Percentiles rank a stretch among this genome's conserved stretches.
Conservation (phyloP, 306 rosid genomes). For the Sophora flavescens region DNA sequence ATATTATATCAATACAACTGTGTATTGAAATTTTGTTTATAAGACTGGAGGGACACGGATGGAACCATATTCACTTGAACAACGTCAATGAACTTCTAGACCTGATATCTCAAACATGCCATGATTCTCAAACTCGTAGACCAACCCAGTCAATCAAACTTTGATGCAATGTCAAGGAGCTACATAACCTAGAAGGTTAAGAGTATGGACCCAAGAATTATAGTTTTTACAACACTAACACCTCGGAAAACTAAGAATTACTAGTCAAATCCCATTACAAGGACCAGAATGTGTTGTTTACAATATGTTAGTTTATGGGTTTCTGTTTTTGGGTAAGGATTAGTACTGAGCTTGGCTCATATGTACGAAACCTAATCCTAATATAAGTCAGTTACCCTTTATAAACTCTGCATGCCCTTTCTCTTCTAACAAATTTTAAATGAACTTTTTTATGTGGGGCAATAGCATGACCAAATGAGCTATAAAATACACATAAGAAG, state of each 20-base stretch:
- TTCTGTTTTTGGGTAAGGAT: background rate
- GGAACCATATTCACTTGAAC: constrained; percentile 3
- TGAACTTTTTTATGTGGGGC: background rate
- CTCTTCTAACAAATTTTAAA: constrained; percentile 21
- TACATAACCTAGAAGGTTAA: background rate
- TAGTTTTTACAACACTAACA: background rate
- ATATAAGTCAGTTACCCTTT: background rate
- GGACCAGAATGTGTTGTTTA: background rate
- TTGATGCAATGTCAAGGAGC: constrained; percentile 2
- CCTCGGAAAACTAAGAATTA: background rate
- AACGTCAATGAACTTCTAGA: background rate
- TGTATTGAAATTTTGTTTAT: background rate
- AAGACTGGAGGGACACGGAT: background rate
- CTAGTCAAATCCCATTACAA: background rate
- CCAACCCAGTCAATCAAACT: background rate
- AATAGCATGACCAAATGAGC: background rate
- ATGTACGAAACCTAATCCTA: background rate
- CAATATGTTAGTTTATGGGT: background rate
- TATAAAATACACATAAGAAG: constrained; percentile 22
- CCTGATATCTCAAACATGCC: background rate
- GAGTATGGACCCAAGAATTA: background rate
- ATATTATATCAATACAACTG: background rate
- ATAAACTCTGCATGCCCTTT: background rate
- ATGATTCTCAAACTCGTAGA: background rate
- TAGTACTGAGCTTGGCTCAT: background rate